phyloP scores from a whole-genome alignment of 106 monocot genomes.

The Cymbidium sinense region DNA sequence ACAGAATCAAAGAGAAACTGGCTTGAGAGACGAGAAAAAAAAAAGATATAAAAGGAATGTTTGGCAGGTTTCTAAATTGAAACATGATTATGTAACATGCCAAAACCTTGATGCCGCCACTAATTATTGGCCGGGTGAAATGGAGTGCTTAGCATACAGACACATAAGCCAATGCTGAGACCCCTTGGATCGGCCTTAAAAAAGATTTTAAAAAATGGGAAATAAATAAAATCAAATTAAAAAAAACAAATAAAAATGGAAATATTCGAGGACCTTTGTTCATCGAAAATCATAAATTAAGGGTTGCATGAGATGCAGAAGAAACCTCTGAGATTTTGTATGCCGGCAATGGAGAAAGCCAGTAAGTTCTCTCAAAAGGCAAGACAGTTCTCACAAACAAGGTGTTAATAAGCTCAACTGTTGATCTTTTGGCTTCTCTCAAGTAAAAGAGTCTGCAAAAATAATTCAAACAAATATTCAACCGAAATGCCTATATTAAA shows the following conservation, averaged over 20 bases:
- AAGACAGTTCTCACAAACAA: not conserved
- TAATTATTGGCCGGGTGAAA: constrained; percentile 5
- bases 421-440: too few species aligned
- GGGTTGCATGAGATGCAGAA: not conserved
- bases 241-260: not conserved
- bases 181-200: constrained; percentile 1
- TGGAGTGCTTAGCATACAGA: constrained; percentile 1
- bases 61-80: not conserved
- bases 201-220: not conserved
- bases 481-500: too few species aligned
- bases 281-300: not conserved
- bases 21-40: not conserved
- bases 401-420: too few species aligned
- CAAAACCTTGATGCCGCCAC: not conserved
- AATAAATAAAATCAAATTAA: not conserved
- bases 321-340: not conserved
- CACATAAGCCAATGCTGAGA: not conserved
- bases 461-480: too few species aligned
- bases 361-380: not conserved
- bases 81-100: not conserved
- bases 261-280: not conserved
- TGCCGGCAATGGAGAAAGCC: constrained; percentile 3
- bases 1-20: not conserved
- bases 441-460: too few species aligned
- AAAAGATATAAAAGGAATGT: not conserved